A percentile compares a stretch with the other conserved stretches of the same genome.
Evolutionary conservation across 179 eudicot species (phyloP).

Genomic region (Spinacia oleracea): DNA sequence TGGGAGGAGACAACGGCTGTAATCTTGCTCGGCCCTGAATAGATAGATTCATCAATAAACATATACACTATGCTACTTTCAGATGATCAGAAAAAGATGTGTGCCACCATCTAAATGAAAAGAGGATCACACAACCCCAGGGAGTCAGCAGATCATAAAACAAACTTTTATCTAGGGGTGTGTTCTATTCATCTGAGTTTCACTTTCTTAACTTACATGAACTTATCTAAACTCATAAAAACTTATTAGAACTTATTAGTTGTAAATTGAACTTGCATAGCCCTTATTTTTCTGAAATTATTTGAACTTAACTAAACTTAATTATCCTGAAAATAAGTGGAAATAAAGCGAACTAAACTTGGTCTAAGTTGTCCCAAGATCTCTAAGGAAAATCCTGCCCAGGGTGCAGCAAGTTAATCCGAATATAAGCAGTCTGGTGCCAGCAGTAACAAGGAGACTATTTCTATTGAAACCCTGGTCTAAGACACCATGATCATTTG

Average conservation of each 20-base stretch:
- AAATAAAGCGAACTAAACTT: too few relatives aligned
- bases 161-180: background rate
- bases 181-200: too few relatives aligned
- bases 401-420: background rate
- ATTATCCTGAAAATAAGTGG: too few relatives aligned
- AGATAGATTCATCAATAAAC: slow-evolving; percentile 6
- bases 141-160: background rate
- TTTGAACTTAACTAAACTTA: too few relatives aligned
- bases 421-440: background rate
- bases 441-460: background rate
- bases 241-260: too few relatives aligned
- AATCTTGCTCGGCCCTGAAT: slow-evolving; percentile 62
- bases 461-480: background rate
- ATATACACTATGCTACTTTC: slow-evolving; percentile 2
- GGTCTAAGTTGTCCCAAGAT: background rate
- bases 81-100: slow-evolving; percentile 6
- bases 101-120: background rate
- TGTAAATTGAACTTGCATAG: too few relatives aligned
- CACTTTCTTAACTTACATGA: too few relatives aligned
- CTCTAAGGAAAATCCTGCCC: background rate
- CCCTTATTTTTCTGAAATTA: too few relatives aligned
- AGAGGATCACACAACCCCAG: background rate
- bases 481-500: background rate
- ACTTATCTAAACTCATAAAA: too few relatives aligned
- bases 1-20: slow-evolving; percentile 73